Percentiles rank a stretch among this genome's conserved stretches.
These are phyloP conservation scores for Ophiostoma piceae DNA, from an alignment of 2,329 filamentous ascomycete genomes.

Conservation along the genomic window DNA sequence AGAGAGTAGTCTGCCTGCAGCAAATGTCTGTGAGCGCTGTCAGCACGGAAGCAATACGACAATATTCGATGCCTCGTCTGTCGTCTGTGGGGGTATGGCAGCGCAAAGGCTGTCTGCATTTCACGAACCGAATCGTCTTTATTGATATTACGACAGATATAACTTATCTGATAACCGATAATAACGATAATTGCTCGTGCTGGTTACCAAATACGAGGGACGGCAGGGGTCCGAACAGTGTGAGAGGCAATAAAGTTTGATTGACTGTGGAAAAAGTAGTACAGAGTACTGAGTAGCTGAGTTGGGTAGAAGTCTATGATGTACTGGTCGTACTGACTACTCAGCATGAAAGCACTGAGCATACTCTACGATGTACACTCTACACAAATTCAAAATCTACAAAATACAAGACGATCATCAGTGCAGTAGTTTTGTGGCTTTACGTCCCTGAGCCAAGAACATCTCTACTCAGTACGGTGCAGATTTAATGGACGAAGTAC, in stretches of 20 bases:
- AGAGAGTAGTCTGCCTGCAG: no score
- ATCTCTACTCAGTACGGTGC: no score
- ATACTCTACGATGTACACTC: background rate
- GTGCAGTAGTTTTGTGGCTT: background rate
- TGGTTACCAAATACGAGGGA: constrained; percentile 9
- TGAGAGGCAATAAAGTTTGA: constrained; percentile 1
- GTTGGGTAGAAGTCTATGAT: background rate
- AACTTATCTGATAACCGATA: background rate
- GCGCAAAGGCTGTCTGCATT: background rate
- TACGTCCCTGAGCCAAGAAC: background rate
- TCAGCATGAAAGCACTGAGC: no score
- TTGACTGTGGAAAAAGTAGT: background rate
- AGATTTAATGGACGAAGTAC: no score
- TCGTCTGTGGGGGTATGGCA: background rate
- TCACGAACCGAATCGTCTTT: background rate
- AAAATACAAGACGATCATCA: background rate
- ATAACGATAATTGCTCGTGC: background rate
- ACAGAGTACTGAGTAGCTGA: no score
- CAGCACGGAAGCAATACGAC: background rate
- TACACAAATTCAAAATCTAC: background rate
- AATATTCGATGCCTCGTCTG: no score
- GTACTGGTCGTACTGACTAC: background rate
- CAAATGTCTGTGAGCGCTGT: background rate
- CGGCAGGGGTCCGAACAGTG: background rate
- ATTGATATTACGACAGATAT: background rate